Base-by-base conservation (phyloP, 1,284 basidiomycete species). In the Porphyrellus sp. region DNA sequence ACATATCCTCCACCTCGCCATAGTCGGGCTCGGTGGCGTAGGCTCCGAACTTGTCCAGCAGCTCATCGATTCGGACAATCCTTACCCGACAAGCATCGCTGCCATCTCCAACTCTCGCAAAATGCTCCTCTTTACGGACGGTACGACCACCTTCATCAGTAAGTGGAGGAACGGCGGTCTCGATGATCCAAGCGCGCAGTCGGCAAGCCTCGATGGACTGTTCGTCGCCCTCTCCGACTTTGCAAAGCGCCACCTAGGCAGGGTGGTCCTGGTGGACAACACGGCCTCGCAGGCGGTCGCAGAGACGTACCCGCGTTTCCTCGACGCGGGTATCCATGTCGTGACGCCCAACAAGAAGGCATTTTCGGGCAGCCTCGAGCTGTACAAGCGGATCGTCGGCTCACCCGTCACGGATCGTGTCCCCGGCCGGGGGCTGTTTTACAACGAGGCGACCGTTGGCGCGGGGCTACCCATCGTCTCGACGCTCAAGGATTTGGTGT, bases 271-370 rank as follows among this genome's bases (percentile, higher is more conserved):
- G 20, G 89, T 99, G 53, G 96, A 99, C 73, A 97, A 95, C 70
- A 98, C 97, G 0, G 91, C 93, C 1, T 88, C 90, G 35, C 89
- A 95, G 46, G 77, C 76, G 16, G 82, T 99, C 33, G 96, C 96
- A 2, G 75, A 77, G 24, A 71, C 89, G 55, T 99, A 99, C 71
- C 93, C 97, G 0, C 72, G 76, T 25, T 89, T 96, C 73, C 75
- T 99, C 52, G 74, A 77, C 49, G 80, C 81, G 8, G 94, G 93
- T 8, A 81, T 98, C 50, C 83, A 88, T 68, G 83, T 99, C 58
- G 86, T 97, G 40, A 99, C 96, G 0, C 96, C 97, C 15, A 99
- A 98, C 79, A 99, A 99, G 73, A 98, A 98, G 74, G 96, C 90
- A 0, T 93, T 89, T 67, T 96, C 93, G 5, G 86, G 89, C 0